phyloP scores from a whole-genome alignment of 768 basidiomycete species.

The Calocybe gangraenosa region DNA sequence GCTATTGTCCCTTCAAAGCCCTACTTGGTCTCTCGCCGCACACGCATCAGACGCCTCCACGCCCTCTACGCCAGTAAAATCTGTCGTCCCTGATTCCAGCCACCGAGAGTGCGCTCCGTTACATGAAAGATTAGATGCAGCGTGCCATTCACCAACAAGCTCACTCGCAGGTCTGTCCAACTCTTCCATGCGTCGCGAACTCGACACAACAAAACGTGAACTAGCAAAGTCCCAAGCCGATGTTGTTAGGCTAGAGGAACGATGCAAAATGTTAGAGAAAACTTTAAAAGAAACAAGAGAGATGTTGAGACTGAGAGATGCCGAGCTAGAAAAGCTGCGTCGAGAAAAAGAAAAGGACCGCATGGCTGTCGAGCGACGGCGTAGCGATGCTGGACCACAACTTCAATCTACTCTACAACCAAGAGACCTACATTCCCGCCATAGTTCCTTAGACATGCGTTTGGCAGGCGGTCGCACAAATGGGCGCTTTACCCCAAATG shows the following conservation, averaged over 20 bases:
- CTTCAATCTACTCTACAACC: conserved; percentile 13
- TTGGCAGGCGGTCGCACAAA: conserved; percentile 19
- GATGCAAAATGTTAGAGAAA: conserved; percentile 58
- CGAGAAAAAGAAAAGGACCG: conserved; percentile 32
- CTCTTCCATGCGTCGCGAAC: conserved; percentile 49
- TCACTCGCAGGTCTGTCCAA: conserved; percentile 36
- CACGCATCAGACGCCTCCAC: conserved; percentile 24
- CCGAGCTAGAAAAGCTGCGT: conserved; percentile 54
- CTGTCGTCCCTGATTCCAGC: conserved; percentile 34
- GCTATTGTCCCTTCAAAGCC: conserved; percentile 48
- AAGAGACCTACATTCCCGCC: conserved; percentile 16
- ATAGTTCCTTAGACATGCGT: conserved; percentile 29
- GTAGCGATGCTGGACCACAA: conserved; percentile 24
- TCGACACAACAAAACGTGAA: conserved; percentile 52
- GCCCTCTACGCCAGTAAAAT: conserved; percentile 18
- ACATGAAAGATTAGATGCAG: conserved; percentile 44
- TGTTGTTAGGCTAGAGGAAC: conserved; percentile 54
- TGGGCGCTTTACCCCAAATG: conserved; percentile 15
- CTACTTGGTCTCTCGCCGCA: conserved; percentile 26
- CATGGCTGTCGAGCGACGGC: conserved; percentile 26
- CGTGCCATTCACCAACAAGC: conserved; percentile 40
- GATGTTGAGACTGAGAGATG: conserved; percentile 50
- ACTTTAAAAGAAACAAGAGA: conserved; percentile 64
- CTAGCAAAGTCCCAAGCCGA: conserved; percentile 52
- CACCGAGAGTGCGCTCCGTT: conserved; percentile 41